Percentiles rank a stretch among this genome's conserved stretches.
Conservation (phyloP, 345 rosid genomes). For the Brassica incana region DNA sequence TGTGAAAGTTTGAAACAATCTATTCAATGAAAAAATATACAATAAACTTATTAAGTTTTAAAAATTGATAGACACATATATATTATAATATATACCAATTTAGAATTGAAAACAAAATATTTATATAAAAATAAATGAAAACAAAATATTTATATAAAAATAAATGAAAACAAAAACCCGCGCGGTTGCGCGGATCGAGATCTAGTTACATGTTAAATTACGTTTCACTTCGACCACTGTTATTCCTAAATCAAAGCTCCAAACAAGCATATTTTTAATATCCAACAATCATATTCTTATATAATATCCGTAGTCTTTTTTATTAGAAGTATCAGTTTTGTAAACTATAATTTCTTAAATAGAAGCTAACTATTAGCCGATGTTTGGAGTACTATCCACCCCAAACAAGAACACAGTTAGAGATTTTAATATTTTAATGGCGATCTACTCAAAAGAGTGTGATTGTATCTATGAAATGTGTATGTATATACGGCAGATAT, state of each 20-base stretch:
- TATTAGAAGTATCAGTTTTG: not conserved
- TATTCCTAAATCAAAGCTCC: not conserved
- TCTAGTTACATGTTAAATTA: not conserved
- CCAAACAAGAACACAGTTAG: not conserved
- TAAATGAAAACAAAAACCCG: too few species aligned
- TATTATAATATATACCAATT: too few species aligned
- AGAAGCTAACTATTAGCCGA: not conserved
- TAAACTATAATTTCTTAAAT: not conserved
- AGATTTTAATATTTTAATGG: not conserved
- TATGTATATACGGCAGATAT: not conserved
- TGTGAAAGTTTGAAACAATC: too few species aligned
- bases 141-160: too few species aligned
- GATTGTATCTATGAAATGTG: not conserved
- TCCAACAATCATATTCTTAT: not conserved
- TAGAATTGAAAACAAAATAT: too few species aligned
- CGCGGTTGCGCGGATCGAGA: too few species aligned
- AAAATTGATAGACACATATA: too few species aligned
- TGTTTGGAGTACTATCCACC: not conserved
- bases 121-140: too few species aligned
- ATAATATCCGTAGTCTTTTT: not conserved
- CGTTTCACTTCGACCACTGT: not conserved
- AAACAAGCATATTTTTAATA: not conserved
- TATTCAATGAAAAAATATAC: too few species aligned
- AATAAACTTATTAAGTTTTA: too few species aligned
- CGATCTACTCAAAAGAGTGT: not conserved